These are phyloP conservation scores for Sarocladium kiliense DNA, from an alignment of 2,329 filamentous ascomycete species.

Conservation along the genomic window DNA sequence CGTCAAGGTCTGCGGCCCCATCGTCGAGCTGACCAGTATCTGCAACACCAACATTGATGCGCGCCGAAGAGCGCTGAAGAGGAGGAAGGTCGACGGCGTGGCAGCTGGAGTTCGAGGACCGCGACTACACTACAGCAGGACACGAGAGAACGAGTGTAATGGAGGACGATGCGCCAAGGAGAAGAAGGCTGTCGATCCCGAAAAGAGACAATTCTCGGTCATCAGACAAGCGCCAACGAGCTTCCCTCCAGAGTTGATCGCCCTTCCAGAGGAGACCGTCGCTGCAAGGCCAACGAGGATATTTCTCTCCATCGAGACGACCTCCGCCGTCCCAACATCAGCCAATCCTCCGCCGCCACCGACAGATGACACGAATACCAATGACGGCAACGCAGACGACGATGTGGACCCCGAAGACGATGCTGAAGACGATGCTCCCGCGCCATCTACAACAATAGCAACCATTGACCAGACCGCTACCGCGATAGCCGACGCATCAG, in stretches of 20 bases:
- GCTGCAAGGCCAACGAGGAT: not conserved
- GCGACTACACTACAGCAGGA: not conserved
- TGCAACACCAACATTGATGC: constrained; percentile 22
- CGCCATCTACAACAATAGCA: not conserved
- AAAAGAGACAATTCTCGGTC: constrained; percentile 22
- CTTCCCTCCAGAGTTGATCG: constrained; percentile 17
- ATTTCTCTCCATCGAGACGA: not conserved
- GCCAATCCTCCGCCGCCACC: not conserved
- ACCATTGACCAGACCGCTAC: constrained; percentile 1
- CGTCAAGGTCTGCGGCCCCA: constrained; percentile 36
- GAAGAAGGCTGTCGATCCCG: not conserved
- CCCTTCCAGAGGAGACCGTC: not conserved
- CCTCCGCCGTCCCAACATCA: not conserved
- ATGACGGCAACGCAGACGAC: not conserved
- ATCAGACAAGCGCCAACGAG: constrained; percentile 26
- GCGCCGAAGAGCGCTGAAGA: constrained; percentile 19
- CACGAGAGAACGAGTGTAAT: not conserved
- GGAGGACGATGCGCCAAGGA: not conserved
- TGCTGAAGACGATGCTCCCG: not conserved
- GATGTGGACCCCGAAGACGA: not conserved
- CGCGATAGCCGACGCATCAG: not conserved
- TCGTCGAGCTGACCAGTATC: constrained; percentile 34
- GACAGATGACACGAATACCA: not conserved
- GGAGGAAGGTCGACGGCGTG: constrained; percentile 15
- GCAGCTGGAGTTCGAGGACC: not conserved